Evolutionary conservation across 495 filamentous ascomycete genomes (phyloP).

Genomic region (Podospora australis): DNA sequence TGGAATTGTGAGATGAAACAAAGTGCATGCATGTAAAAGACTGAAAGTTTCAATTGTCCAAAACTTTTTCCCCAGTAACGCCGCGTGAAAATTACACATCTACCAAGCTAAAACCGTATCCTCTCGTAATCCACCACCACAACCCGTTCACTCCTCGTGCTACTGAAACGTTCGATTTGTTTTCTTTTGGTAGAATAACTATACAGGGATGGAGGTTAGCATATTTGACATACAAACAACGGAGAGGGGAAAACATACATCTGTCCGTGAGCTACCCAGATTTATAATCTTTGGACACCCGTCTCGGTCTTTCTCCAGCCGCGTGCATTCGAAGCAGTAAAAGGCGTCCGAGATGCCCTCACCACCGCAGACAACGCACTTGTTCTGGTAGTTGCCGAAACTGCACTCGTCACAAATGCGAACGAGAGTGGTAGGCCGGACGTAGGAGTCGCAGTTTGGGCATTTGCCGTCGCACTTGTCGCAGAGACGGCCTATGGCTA

Average conservation of each 20-base stretch:
- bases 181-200: conserved; percentile 51
- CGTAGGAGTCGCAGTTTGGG: conserved; percentile 97
- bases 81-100: no score
- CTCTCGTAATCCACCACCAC: no score
- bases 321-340: conserved; percentile 99
- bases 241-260: conserved; percentile 53
- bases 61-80: no score
- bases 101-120: no score
- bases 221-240: conserved; percentile 1
- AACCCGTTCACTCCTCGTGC: no score
- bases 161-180: conserved; percentile 46
- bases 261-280: conserved; percentile 86
- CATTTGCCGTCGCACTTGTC: conserved; percentile 99
- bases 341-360: conserved; percentile 99
- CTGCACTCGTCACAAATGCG: conserved; percentile 99
- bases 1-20: no score
- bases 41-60: no score
- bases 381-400: conserved; percentile 99
- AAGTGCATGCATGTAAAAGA: no score
- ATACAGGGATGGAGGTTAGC: conserved; percentile 18
- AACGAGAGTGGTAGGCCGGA: conserved; percentile 92
- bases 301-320: conserved; percentile 93
- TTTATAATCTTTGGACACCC: conserved; percentile 99
- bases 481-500: conserved; percentile 96
- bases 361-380: conserved; percentile 97